Conservation (phyloP, 2,329 filamentous ascomycete genomes). For the Tolypocladium ophioglossoides region DNA sequence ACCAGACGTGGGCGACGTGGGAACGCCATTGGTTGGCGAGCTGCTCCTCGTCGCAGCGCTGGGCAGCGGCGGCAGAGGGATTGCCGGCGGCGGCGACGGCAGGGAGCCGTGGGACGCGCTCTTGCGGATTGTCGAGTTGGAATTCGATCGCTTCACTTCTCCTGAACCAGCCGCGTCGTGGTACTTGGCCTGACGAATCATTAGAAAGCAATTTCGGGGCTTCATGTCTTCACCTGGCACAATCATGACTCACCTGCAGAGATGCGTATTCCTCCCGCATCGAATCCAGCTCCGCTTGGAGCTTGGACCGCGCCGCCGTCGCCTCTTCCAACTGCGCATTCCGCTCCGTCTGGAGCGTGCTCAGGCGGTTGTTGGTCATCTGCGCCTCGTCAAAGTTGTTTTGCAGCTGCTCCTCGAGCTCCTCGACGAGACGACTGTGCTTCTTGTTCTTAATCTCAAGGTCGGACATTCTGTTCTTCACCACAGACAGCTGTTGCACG, state of each 20-base stretch:
- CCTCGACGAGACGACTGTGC: slow-evolving; percentile 83
- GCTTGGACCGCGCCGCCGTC: slow-evolving; percentile 48
- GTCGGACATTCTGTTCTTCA: slow-evolving; percentile 56
- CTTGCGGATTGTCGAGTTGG: slow-evolving; percentile 68
- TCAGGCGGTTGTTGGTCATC: slow-evolving; percentile 72
- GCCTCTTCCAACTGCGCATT: slow-evolving; percentile 70
- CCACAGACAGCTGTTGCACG: slow-evolving; percentile 44
- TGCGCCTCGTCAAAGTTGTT: slow-evolving; percentile 93
- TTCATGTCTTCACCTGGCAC: too few relatives aligned
- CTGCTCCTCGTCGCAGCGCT: slow-evolving; percentile 36
- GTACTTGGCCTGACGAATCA: slow-evolving; percentile 42
- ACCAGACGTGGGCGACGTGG: slow-evolving; percentile 43
- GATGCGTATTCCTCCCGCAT: slow-evolving; percentile 59
- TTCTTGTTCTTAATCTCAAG: slow-evolving; percentile 68
- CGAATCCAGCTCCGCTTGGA: slow-evolving; percentile 59
- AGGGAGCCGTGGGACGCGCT: slow-evolving; percentile 72
- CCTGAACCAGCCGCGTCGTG: slow-evolving; percentile 34
- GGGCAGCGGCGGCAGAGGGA: slow-evolving; percentile 89
- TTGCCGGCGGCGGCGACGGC: slow-evolving; percentile 87
- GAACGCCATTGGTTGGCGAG: slow-evolving; percentile 31
- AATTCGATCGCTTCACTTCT: slow-evolving; percentile 48
- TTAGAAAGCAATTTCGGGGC: background rate
- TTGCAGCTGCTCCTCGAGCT: slow-evolving; percentile 93
- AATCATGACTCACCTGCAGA: slow-evolving; percentile 57
- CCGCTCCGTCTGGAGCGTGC: slow-evolving; percentile 66